Conservation (phyloP, 129 eudicot species). For the sunflower (Helianthus annuus) region HanXRQr2.0-SUNRISE NC_035446.2:17675263-17675762, state of each 20-base stretch:
- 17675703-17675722: neutral
- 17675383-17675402: constrained; percentile 81
- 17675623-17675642: neutral
- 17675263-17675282: neutral
- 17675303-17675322: neutral
- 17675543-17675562: neutral
- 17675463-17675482: neutral
- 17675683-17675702: neutral
- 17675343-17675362: constrained; percentile 91
- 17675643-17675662: neutral
- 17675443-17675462: neutral
- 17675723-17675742: neutral
- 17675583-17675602: neutral
- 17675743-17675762: neutral
- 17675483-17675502: neutral
- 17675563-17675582: neutral
- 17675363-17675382: constrained; percentile 91
- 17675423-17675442: constrained; percentile 16
- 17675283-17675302: neutral
- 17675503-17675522: neutral
- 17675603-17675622: neutral
- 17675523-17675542: neutral
- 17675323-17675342: constrained; percentile 90
- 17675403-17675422: constrained; percentile 97
- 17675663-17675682: neutral